Conservation (phyloP, 257 asterid species). For the Fraxinus anomala region DNA sequence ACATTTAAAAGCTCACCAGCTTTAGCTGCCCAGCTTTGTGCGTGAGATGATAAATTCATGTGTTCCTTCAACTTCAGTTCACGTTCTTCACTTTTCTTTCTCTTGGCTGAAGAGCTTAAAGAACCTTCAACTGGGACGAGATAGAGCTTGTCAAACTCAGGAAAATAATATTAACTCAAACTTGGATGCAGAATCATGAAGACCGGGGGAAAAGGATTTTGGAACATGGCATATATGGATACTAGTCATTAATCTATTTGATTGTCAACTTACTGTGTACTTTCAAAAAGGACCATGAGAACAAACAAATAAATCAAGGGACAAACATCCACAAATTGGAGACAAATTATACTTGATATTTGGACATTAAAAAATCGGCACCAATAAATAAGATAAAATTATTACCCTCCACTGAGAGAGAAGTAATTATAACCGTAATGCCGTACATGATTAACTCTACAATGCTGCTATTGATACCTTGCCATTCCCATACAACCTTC, state of each 20-base stretch:
- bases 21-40: constrained; percentile 32
- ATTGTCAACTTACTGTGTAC: background rate
- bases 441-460: background rate
- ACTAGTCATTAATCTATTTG: background rate
- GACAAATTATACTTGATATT: background rate
- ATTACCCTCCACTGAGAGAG: background rate
- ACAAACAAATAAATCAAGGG: background rate
- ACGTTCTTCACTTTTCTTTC: constrained; percentile 39
- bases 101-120: constrained; percentile 62
- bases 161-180: constrained; percentile 10
- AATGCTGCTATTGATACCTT: constrained; percentile 51
- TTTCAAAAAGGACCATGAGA: background rate
- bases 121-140: constrained; percentile 59
- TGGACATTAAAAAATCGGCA: background rate
- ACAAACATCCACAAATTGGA: background rate
- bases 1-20: constrained; percentile 37
- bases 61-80: constrained; percentile 33
- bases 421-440: background rate
- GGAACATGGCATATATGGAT: background rate
- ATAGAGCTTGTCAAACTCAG: constrained; percentile 15
- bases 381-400: background rate
- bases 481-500: constrained; percentile 98
- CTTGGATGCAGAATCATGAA: background rate
- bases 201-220: background rate
- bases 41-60: constrained; percentile 34